Conservation (phyloP, 2,329 filamentous ascomycete species). For the Leptographium procerum region DNA sequence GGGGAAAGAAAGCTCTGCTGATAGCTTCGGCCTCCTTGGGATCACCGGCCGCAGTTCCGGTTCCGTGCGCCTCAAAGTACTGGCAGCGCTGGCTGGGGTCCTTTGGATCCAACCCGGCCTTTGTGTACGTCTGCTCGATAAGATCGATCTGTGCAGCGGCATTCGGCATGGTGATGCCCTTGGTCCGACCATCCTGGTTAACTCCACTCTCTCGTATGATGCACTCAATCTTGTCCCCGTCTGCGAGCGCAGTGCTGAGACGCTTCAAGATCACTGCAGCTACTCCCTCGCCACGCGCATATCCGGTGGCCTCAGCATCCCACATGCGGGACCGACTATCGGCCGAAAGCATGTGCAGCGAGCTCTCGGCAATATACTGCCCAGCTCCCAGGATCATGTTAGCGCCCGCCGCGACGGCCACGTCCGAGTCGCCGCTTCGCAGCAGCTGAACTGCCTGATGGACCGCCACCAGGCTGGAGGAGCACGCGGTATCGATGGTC, state of each 20-base stretch:
- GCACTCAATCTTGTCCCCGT: conserved; percentile 23
- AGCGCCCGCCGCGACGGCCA: too few relatives aligned
- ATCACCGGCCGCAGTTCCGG: conserved; percentile 18
- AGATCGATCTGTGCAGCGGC: conserved; percentile 29
- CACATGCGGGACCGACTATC: neutral
- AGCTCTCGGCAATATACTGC: too few relatives aligned
- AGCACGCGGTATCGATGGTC: neutral
- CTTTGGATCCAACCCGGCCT: conserved; percentile 27
- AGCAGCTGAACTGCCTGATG: too few relatives aligned
- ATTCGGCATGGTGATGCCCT: conserved; percentile 45
- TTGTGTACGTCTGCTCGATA: conserved; percentile 32
- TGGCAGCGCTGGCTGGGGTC: conserved; percentile 26
- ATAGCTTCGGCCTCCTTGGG: conserved; percentile 31
- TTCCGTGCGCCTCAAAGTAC: conserved; percentile 37
- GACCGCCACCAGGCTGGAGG: neutral
- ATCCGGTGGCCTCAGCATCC: conserved; percentile 25
- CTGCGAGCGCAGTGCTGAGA: conserved; percentile 25
- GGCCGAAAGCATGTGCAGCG: too few relatives aligned
- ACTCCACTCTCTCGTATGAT: conserved; percentile 20
- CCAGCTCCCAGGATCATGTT: too few relatives aligned
- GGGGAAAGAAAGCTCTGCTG: conserved; percentile 26
- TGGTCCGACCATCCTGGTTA: conserved; percentile 38
- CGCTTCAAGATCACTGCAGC: conserved; percentile 27
- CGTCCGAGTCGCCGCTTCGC: too few relatives aligned
- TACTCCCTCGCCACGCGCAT: conserved; percentile 30